A percentile compares a stretch with the other conserved stretches of the same genome.
These are phyloP conservation scores for Euphorbia celastroides DNA, from an alignment of 441 rosid species.

Conservation along the genomic window DNA sequence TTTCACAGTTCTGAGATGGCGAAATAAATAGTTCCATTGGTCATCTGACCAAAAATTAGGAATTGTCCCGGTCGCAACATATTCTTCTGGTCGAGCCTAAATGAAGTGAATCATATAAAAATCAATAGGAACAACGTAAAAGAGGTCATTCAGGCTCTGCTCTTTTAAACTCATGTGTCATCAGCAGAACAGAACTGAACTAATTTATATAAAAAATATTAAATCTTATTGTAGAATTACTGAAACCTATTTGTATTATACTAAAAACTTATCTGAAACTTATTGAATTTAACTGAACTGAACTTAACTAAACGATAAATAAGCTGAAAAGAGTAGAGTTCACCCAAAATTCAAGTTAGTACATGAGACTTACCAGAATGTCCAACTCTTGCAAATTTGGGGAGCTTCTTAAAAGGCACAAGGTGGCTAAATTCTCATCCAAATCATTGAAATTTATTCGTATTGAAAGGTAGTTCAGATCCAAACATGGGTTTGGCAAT, in stretches of 20 bases:
- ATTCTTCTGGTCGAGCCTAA: slow-evolving; percentile 59
- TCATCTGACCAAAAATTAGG: slow-evolving; percentile 40
- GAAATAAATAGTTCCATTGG: slow-evolving; percentile 39
- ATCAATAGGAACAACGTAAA: neutral
- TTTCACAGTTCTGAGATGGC: slow-evolving; percentile 44
- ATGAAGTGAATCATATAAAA: slow-evolving; percentile 12
- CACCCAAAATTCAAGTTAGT: neutral
- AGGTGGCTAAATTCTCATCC: slow-evolving; percentile 52
- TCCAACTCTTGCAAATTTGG: slow-evolving; percentile 66
- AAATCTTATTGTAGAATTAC: too few species aligned
- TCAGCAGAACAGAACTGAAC: too few species aligned
- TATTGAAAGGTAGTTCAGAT: slow-evolving; percentile 59
- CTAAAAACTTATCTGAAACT: too few species aligned
- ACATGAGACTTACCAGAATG: slow-evolving; percentile 40
- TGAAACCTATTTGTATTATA: too few species aligned
- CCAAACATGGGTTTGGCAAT: slow-evolving; percentile 45
- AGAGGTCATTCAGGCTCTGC: neutral
- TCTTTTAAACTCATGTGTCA: too few species aligned
- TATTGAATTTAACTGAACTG: too few species aligned
- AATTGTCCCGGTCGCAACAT: slow-evolving; percentile 15
- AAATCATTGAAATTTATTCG: slow-evolving; percentile 60
- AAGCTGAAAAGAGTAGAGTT: too few species aligned
- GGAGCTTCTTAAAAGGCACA: slow-evolving; percentile 55
- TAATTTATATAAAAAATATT: too few species aligned
- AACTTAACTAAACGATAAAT: too few species aligned